Evolutionary conservation across 306 rosid species (phyloP).

Genomic region (Adenanthera pavonina): DNA sequence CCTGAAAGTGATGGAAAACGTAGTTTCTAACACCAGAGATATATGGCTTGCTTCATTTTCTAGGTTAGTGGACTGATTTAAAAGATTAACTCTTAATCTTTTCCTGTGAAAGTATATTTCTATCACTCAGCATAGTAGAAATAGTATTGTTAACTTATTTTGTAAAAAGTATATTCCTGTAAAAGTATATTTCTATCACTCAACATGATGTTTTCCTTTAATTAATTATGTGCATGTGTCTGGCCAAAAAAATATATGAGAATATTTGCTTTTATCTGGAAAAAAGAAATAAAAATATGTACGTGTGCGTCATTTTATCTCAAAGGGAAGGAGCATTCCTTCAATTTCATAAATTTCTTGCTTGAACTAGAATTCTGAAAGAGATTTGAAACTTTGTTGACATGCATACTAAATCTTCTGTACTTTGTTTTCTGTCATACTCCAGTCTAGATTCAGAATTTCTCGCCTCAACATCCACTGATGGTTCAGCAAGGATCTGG

Average conservation of each 20-base stretch:
- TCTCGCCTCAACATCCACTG: slow-evolving; percentile 88
- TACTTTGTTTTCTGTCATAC: slow-evolving; percentile 37
- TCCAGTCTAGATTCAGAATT: slow-evolving; percentile 88
- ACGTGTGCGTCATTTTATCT: background rate
- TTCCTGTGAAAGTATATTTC: background rate
- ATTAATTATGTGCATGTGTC: background rate
- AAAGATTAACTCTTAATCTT: background rate
- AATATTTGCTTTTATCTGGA: background rate
- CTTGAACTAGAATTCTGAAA: background rate
- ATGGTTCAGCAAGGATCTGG: slow-evolving; percentile 94
- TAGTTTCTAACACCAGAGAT: background rate
- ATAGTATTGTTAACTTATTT: background rate
- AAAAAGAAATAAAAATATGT: no score
- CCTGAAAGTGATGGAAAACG: background rate
- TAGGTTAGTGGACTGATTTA: background rate
- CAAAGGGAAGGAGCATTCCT: background rate
- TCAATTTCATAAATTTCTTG: slow-evolving; percentile 2
- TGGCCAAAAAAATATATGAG: no score
- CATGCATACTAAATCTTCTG: slow-evolving; percentile 32
- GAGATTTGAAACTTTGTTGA: slow-evolving; percentile 31
- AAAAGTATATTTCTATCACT: background rate
- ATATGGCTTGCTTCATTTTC: background rate
- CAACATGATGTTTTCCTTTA: background rate
- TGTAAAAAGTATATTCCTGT: background rate
- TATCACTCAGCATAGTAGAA: background rate